Evolutionary conservation across 257 asterid species (phyloP).

Genomic region (Agastache rugosa): DNA sequence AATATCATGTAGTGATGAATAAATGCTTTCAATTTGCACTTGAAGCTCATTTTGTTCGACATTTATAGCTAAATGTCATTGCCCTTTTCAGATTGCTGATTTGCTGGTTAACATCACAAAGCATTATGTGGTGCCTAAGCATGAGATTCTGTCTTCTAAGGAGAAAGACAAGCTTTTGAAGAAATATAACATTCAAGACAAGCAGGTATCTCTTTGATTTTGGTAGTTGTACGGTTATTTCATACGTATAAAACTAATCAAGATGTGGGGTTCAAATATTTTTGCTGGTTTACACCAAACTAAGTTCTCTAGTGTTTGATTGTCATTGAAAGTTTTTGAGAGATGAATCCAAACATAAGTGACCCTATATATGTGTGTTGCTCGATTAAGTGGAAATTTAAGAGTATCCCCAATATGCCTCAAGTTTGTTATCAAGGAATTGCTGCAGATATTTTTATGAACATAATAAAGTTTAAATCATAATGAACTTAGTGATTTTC

Average conservation of each 20-base stretch:
- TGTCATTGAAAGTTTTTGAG: not conserved
- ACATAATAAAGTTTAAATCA: not conserved
- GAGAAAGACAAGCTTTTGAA: slow-evolving; percentile 50
- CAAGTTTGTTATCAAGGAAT: not conserved
- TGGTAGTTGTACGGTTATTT: not conserved
- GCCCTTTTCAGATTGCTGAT: slow-evolving; percentile 49
- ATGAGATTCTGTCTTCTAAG: slow-evolving; percentile 44
- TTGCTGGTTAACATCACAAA: slow-evolving; percentile 54
- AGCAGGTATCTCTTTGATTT: slow-evolving; percentile 42
- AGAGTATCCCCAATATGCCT: not conserved
- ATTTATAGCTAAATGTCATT: slow-evolving; percentile 14
- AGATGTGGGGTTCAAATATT: not conserved
- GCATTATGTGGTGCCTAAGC: slow-evolving; percentile 45
- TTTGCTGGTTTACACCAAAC: not conserved
- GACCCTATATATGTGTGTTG: not conserved
- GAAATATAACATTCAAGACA: slow-evolving; percentile 43
- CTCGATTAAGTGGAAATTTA: not conserved
- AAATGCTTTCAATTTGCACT: not conserved
- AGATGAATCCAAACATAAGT: not conserved
- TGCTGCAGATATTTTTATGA: not conserved
- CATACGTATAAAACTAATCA: not conserved
- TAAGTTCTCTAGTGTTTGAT: not conserved
- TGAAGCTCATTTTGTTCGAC: not conserved
- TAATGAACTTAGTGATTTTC: not conserved
- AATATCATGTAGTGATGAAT: not conserved